Evolutionary conservation across 2,329 filamentous ascomycete genomes (phyloP).

Genomic region (Talaromyces sp.): DNA sequence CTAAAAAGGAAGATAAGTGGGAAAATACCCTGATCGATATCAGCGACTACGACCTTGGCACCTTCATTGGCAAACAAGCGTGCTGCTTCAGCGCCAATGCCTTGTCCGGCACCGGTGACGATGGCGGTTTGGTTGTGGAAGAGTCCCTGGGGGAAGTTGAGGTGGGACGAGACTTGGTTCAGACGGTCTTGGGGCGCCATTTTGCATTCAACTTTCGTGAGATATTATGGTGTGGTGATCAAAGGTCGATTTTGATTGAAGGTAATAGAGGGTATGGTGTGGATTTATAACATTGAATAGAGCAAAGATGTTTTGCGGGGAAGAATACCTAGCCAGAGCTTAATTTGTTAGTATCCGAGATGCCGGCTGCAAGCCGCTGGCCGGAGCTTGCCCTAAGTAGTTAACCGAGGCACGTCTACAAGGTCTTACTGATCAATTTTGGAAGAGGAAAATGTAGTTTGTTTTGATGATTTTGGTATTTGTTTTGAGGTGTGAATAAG

Average conservation of each 20-base stretch:
- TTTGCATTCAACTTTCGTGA: conserved; percentile 16
- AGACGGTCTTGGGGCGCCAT: conserved; percentile 56
- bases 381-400: not conserved
- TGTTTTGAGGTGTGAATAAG: not conserved
- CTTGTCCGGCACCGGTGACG: conserved; percentile 81
- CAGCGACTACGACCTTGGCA: conserved; percentile 76
- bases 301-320: not conserved
- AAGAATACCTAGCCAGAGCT: not conserved
- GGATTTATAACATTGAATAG: not conserved
- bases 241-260: not conserved
- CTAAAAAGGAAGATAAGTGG: not conserved
- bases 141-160: conserved; percentile 78
- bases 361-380: not conserved
- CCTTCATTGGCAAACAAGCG: conserved; percentile 83
- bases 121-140: conserved; percentile 79
- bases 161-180: conserved; percentile 69
- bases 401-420: conserved; percentile 6
- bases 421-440: not conserved
- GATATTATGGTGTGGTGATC: not conserved
- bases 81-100: conserved; percentile 82
- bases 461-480: not conserved
- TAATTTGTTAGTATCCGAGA: not conserved
- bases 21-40: conserved; percentile 68
- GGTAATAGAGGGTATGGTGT: not conserved
- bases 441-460: not conserved